Conservation (phyloP, 345 rosid species). For the Gossypium mustelinum region DNA sequence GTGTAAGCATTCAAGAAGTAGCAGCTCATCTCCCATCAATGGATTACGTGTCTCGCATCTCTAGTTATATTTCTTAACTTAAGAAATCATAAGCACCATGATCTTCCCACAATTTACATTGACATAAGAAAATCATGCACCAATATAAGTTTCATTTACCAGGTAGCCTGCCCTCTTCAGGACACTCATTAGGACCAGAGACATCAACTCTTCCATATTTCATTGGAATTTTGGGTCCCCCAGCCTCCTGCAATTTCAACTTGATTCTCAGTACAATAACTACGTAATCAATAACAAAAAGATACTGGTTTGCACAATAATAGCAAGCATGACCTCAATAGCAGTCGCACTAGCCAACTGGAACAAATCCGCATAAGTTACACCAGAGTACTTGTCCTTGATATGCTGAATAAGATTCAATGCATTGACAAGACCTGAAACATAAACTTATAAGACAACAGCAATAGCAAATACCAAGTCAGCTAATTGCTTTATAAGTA, state of each 20-base stretch:
- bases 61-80: neutral
- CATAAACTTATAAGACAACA: constrained; percentile 20
- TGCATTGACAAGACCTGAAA: constrained; percentile 79
- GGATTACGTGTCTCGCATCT: neutral
- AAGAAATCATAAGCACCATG: neutral
- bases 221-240: constrained; percentile 90
- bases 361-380: constrained; percentile 87
- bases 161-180: constrained; percentile 99
- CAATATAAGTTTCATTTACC: constrained; percentile 43
- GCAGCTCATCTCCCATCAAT: neutral
- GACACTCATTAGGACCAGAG: constrained; percentile 67
- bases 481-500: neutral
- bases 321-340: constrained; percentile 54
- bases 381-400: constrained; percentile 75
- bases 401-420: constrained; percentile 70
- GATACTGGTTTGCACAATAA: constrained; percentile 2
- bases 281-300: neutral
- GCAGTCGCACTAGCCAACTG: constrained; percentile 97
- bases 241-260: constrained; percentile 64
- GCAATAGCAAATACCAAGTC: neutral
- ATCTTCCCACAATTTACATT: neutral
- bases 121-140: neutral
- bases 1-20: neutral
- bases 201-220: constrained; percentile 92
- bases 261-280: constrained; percentile 13